These are phyloP conservation scores for Wallacemonas rigidus DNA, from an alignment of 208 protist genomes.

Conservation along the genomic window DNA sequence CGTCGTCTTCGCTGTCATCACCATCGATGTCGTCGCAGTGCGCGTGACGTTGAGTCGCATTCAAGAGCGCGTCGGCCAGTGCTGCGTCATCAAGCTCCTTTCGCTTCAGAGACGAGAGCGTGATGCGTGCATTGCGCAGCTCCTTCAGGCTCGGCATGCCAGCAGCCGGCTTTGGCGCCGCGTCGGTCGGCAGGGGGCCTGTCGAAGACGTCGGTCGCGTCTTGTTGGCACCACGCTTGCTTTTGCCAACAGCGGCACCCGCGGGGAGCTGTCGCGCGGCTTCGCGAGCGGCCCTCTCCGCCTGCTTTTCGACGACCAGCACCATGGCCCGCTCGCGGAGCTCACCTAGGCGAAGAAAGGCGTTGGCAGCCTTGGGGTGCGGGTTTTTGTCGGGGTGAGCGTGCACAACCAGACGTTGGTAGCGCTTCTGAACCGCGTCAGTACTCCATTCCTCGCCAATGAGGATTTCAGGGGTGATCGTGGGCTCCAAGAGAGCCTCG, in stretches of 20 bases:
- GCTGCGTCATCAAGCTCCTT: constrained; percentile 72
- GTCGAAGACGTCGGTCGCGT: neutral
- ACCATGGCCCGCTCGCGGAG: constrained; percentile 56
- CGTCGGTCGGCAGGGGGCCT: constrained; percentile 9
- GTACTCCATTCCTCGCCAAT: constrained; percentile 28
- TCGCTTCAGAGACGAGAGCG: constrained; percentile 76
- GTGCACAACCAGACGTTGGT: constrained; percentile 75
- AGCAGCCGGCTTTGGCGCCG: neutral
- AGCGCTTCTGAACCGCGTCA: constrained; percentile 64
- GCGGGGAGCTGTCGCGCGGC: neutral
- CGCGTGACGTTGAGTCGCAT: constrained; percentile 28
- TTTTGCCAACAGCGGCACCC: neutral
- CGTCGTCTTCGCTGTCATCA: constrained; percentile 21
- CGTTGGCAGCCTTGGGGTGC: constrained; percentile 60
- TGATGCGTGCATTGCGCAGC: constrained; percentile 62
- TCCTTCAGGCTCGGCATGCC: constrained; percentile 31
- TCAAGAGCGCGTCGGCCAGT: constrained; percentile 31
- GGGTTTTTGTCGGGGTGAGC: constrained; percentile 91
- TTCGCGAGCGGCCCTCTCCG: neutral
- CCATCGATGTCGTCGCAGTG: neutral
- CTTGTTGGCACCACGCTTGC: constrained; percentile 4
- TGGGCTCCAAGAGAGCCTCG: constrained; percentile 76
- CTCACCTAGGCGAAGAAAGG: constrained; percentile 66
- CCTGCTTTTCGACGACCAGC: constrained; percentile 21
- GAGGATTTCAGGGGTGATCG: constrained; percentile 52